Percentiles rank a stretch among this genome's conserved stretches.
phyloP scores from a whole-genome alignment of 2,329 filamentous ascomycete genomes.

The Pseudocercospora musae region DNA sequence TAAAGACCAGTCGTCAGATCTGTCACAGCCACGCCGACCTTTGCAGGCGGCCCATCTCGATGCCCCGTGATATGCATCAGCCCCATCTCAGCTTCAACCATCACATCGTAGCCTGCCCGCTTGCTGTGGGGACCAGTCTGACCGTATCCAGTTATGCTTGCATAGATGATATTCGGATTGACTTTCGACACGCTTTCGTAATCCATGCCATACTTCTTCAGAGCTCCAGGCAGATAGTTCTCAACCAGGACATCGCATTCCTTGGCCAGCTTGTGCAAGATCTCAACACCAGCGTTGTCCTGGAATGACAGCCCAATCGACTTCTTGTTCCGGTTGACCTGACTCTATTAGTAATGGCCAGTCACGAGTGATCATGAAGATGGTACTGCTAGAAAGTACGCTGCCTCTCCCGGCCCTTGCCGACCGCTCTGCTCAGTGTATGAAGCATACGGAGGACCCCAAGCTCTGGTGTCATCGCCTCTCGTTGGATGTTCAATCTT shows the following conservation, averaged over 20 bases:
- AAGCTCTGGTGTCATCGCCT: slow-evolving; percentile 91
- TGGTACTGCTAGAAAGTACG: slow-evolving; percentile 84
- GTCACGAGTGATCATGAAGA: background rate
- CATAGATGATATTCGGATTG: slow-evolving; percentile 86
- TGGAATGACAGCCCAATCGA: slow-evolving; percentile 90
- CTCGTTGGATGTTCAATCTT: slow-evolving; percentile 92
- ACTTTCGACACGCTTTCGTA: slow-evolving; percentile 75
- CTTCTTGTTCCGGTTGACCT: slow-evolving; percentile 98
- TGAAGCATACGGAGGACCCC: slow-evolving; percentile 89
- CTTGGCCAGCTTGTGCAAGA: slow-evolving; percentile 78
- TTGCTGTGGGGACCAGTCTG: slow-evolving; percentile 88
- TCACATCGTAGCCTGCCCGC: slow-evolving; percentile 94
- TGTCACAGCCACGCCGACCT: slow-evolving; percentile 95
- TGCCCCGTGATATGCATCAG: slow-evolving; percentile 97
- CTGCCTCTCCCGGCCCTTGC: slow-evolving; percentile 78
- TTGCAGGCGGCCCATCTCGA: slow-evolving; percentile 85
- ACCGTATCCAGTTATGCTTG: slow-evolving; percentile 94
- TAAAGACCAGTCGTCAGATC: slow-evolving; percentile 94
- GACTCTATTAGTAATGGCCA: background rate
- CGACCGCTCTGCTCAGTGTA: slow-evolving; percentile 56
- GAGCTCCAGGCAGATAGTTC: slow-evolving; percentile 86
- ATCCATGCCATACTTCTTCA: slow-evolving; percentile 90
- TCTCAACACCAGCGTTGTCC: slow-evolving; percentile 74
- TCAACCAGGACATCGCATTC: slow-evolving; percentile 92
- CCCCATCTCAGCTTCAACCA: slow-evolving; percentile 98